These are phyloP conservation scores for Xanthoconium separans DNA, from an alignment of 1,284 basidiomycete species.

Conservation along the genomic window DNA sequence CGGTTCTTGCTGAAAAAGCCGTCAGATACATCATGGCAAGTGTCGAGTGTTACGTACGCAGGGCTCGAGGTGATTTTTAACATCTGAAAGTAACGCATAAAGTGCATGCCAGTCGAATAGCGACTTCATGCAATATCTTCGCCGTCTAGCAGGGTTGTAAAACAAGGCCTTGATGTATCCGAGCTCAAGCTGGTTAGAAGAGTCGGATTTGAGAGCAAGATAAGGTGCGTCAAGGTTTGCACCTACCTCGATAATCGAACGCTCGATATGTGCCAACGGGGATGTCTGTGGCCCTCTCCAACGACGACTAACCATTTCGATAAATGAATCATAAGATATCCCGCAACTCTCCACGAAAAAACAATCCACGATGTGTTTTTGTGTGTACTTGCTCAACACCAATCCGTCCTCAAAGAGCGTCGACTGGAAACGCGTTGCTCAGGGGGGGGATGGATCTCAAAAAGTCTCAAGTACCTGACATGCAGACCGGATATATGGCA, in stretches of 20 bases:
- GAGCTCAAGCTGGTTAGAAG: slow-evolving; percentile 47
- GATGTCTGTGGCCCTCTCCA: slow-evolving; percentile 37
- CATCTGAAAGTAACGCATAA: slow-evolving; percentile 46
- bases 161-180: slow-evolving; percentile 59
- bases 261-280: slow-evolving; percentile 50
- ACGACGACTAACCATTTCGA: slow-evolving; percentile 37
- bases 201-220: neutral
- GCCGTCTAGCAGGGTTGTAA: slow-evolving; percentile 65
- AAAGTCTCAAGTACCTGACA: slow-evolving; percentile 43
- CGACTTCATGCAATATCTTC: slow-evolving; percentile 62
- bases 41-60: slow-evolving; percentile 29
- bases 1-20: slow-evolving; percentile 17
- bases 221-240: slow-evolving; percentile 1
- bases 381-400: slow-evolving; percentile 51
- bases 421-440: slow-evolving; percentile 39
- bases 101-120: slow-evolving; percentile 62
- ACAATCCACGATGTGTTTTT: slow-evolving; percentile 58
- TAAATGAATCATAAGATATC: slow-evolving; percentile 46
- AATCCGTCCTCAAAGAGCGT: slow-evolving; percentile 56
- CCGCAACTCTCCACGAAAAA: slow-evolving; percentile 68
- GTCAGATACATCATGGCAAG: slow-evolving; percentile 1
- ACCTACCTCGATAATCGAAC: slow-evolving; percentile 51
- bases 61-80: slow-evolving; percentile 35
- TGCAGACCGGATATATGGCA: slow-evolving; percentile 60
- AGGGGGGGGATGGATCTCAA: slow-evolving; percentile 3